A percentile compares a stretch with the other conserved stretches of the same genome.
These are phyloP conservation scores for Mangifera indica DNA, from an alignment of 345 rosid species.

Conservation along the genomic window DNA sequence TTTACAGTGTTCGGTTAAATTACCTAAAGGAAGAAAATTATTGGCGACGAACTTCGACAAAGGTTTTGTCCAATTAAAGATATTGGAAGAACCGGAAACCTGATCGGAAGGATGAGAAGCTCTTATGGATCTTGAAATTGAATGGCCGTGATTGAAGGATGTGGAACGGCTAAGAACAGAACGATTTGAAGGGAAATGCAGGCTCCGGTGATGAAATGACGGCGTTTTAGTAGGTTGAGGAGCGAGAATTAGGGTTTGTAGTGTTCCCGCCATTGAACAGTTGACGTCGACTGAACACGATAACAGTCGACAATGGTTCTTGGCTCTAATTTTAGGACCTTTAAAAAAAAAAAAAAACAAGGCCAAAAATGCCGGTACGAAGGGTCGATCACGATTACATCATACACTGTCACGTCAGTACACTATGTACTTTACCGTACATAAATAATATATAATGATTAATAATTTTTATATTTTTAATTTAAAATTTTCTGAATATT, in stretches of 20 bases:
- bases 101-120: slow-evolving; percentile 45
- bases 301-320: neutral
- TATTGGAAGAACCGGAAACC: slow-evolving; percentile 33
- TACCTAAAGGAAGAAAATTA: slow-evolving; percentile 88
- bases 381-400: too few relatives aligned
- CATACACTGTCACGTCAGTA: too few relatives aligned
- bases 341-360: too few relatives aligned
- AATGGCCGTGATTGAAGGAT: slow-evolving; percentile 23
- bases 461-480: too few relatives aligned
- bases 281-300: neutral
- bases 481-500: too few relatives aligned
- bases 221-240: slow-evolving; percentile 11
- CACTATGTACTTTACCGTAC: too few relatives aligned
- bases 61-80: slow-evolving; percentile 43
- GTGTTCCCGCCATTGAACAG: slow-evolving; percentile 45
- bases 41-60: slow-evolving; percentile 43
- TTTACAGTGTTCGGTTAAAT: neutral
- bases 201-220: slow-evolving; percentile 11
- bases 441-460: too few relatives aligned
- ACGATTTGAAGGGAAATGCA: slow-evolving; percentile 18
- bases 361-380: too few relatives aligned
- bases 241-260: slow-evolving; percentile 34
- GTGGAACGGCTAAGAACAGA: slow-evolving; percentile 22
- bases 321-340: too few relatives aligned
- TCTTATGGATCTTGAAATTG: slow-evolving; percentile 34